Evolutionary conservation across 257 asterid species (phyloP), one percentile per base, ranked within the genome.

Genomic region (Plantago major): DNA sequence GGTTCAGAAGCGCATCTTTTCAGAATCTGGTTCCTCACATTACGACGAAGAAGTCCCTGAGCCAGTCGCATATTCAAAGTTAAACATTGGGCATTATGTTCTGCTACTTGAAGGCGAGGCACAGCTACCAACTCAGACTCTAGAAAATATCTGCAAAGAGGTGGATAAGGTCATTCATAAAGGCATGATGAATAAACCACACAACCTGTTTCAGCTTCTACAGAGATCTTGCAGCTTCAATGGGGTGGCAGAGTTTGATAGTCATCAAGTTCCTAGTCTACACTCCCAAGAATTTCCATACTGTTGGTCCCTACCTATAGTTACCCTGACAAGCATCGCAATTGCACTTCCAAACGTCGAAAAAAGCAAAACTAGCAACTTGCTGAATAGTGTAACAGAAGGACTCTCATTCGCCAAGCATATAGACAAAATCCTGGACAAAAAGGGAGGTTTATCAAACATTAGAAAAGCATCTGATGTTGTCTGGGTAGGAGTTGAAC

Each of bases 51-150:
- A 42, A 50, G 46, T 33, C 7, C 30, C n/a, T 14, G 18, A 33
- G 40, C 40, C 40, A 33, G 8, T 7, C 3, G 40, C 40, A 33
- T 7, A 7, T 16, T 14, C 26, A 8, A 80, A 66, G 68, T 22
- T 7, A 18, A 72, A 70, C 42, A 64, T 78, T 10, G 68, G 60
- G 62, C 66, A 52, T 6, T 78, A 70, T 42, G 82, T 81, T 12
- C 66, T 83, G 65, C 73, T 71, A 40, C 85, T 83, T 3, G 77
- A 74, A 60, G 87, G 82, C 0, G 83, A 83, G 64, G 73, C 46
- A 0, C 77, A 72, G 67, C 33, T 81, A 38, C 82, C 87, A 2
- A 58, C 37, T 17, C 67, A 44, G 11, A 67, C 75, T 48, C 59
- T 74, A 19, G 60, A 44, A 26, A 73, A 57, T 68, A 78, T 80